Evolutionary conservation across 106 monocot genomes (phyloP).

Genomic region (Phalaenopsis equestris): DNA sequence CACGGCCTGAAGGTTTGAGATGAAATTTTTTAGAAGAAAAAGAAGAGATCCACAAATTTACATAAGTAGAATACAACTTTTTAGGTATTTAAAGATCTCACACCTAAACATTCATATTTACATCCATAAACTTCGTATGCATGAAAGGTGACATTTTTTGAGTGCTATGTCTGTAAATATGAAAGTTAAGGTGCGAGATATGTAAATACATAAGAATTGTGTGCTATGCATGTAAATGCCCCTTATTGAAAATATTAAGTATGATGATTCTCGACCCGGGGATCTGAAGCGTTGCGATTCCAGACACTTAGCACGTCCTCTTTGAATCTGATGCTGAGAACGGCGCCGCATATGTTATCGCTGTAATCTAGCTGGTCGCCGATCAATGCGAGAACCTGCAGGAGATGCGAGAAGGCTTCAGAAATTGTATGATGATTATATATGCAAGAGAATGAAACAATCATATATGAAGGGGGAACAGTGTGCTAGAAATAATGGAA

Average conservation of each 20-base stretch:
- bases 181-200: too few relatives aligned
- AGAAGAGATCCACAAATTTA: too few relatives aligned
- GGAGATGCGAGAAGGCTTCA: neutral
- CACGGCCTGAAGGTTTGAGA: slow-evolving; percentile 42
- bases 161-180: too few relatives aligned
- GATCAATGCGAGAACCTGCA: slow-evolving; percentile 77
- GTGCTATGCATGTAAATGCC: too few relatives aligned
- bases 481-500: neutral
- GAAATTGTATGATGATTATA: neutral
- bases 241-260: neutral
- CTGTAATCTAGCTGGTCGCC: slow-evolving; percentile 91
- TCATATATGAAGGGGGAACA: neutral
- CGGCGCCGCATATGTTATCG: slow-evolving; percentile 75
- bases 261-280: slow-evolving; percentile 36
- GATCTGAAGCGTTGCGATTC: slow-evolving; percentile 85
- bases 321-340: slow-evolving; percentile 79
- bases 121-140: too few relatives aligned
- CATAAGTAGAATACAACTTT: too few relatives aligned
- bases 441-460: neutral
- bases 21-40: neutral
- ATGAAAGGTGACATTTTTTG: too few relatives aligned
- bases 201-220: too few relatives aligned
- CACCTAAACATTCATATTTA: too few relatives aligned
- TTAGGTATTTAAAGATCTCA: too few relatives aligned
- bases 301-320: slow-evolving; percentile 95